Evolutionary conservation across 176 grass and related monocot genomes (phyloP).

Genomic region (Zea mays): DNA sequence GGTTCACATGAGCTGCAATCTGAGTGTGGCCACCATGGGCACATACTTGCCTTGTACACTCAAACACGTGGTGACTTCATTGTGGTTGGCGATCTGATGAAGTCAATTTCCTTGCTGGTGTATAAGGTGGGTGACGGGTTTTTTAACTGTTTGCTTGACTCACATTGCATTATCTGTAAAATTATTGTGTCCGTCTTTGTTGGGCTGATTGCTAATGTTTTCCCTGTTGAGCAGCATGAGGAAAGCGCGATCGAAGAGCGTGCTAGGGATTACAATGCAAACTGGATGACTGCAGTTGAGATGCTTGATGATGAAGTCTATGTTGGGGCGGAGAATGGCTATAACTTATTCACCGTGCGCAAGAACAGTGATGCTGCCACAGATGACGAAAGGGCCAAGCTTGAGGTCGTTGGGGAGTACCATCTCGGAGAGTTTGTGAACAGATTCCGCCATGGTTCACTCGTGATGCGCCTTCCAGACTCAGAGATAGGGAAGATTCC

Average conservation of each 20-base stretch:
- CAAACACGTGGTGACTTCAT: constrained; percentile 97
- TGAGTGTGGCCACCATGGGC: constrained; percentile 86
- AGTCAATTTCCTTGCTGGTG: constrained; percentile 85
- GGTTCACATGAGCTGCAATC: constrained; percentile 78
- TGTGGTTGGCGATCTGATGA: constrained; percentile 94
- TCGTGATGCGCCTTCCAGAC: constrained; percentile 79
- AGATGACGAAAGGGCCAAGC: constrained; percentile 77
- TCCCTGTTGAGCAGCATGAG: constrained; percentile 55
- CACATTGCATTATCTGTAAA: no score
- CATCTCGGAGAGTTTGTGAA: constrained; percentile 94
- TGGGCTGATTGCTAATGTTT: background rate
- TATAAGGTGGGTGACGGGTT: constrained; percentile 59
- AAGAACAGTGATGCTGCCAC: constrained; percentile 97
- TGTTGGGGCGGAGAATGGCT: constrained; percentile 87
- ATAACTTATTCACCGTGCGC: constrained; percentile 81
- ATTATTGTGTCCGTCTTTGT: background rate
- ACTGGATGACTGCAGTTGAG: constrained; percentile 97
- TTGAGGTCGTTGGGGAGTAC: constrained; percentile 88
- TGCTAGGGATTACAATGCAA: constrained; percentile 84
- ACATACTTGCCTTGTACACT: constrained; percentile 84
- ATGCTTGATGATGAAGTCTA: constrained; percentile 90
- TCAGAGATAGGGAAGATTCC: constrained; percentile 71
- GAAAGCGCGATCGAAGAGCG: constrained; percentile 86
- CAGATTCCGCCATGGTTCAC: constrained; percentile 72
- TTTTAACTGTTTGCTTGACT: constrained; percentile 4